Percentiles rank a stretch among this genome's conserved stretches.
Conservation (phyloP, 768 basidiomycete species). For the Tylopilus cervinicoccineus region DNA sequence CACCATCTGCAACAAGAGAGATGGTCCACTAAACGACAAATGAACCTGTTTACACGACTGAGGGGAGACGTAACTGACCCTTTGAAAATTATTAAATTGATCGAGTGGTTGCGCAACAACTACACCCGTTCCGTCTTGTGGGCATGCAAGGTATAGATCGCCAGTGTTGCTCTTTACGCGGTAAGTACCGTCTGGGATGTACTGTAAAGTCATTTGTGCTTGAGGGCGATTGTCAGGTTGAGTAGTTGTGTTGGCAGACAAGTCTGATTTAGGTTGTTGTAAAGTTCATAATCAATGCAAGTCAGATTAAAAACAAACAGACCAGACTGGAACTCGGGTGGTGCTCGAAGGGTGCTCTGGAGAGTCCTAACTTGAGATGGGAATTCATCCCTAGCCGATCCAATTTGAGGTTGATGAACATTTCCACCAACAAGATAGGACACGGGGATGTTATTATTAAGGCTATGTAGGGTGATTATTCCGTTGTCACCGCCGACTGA, state of each 20-base stretch:
- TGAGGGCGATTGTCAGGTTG: background rate
- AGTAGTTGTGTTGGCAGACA: too few species aligned
- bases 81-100: background rate
- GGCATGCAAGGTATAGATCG: background rate
- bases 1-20: background rate
- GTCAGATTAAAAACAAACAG: too few species aligned
- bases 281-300: too few species aligned
- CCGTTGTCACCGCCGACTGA: background rate
- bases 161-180: background rate
- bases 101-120: background rate
- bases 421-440: background rate
- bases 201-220: background rate
- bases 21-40: background rate
- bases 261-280: too few species aligned
- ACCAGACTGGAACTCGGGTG: too few species aligned
- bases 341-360: background rate
- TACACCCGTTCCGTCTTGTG: background rate
- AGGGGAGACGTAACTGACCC: background rate
- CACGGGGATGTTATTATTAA: background rate
- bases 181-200: background rate
- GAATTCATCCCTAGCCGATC: background rate
- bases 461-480: background rate
- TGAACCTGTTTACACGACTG: background rate
- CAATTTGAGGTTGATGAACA: background rate
- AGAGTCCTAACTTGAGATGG: background rate